These are phyloP conservation scores for Saccharomycopsis selenospora DNA, from an alignment of 805 yeast species.

Conservation along the genomic window DNA sequence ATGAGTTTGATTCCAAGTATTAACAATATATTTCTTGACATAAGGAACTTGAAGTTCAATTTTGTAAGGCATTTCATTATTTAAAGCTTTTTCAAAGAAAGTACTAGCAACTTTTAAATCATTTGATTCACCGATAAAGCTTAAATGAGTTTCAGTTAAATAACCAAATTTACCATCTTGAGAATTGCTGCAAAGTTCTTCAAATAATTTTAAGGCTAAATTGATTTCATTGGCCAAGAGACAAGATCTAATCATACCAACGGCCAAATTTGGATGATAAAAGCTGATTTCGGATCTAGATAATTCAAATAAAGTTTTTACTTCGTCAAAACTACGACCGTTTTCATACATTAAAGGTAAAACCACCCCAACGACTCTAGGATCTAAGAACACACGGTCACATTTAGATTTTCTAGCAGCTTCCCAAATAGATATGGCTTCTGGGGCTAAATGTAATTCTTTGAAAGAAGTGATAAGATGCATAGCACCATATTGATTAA, in stretches of 20 bases:
- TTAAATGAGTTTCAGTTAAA: constrained; percentile 65
- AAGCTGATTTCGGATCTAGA: constrained; percentile 30
- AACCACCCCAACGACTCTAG: constrained; percentile 60
- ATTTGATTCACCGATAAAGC: constrained; percentile 71
- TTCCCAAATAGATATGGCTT: constrained; percentile 68
- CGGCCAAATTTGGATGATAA: constrained; percentile 42
- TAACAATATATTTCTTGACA: constrained; percentile 55
- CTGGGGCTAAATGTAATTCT: constrained; percentile 53
- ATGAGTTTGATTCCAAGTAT: constrained; percentile 49
- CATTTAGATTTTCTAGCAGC: constrained; percentile 39
- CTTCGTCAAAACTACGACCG: constrained; percentile 56
- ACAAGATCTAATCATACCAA: constrained; percentile 70
- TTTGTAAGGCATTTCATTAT: constrained; percentile 63
- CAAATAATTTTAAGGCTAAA: constrained; percentile 59
- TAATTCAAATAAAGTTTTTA: constrained; percentile 47
- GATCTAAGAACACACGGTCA: constrained; percentile 42
- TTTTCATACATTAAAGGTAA: constrained; percentile 59
- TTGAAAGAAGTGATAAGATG: constrained; percentile 51
- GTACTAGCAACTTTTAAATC: constrained; percentile 65
- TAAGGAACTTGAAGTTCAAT: constrained; percentile 68
- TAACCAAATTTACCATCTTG: constrained; percentile 42
- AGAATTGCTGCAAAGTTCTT: constrained; percentile 47
- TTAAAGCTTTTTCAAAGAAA: constrained; percentile 67
- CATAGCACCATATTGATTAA: constrained; percentile 50
- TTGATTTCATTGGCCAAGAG: constrained; percentile 56